Evolutionary conservation across 495 filamentous ascomycete genomes (phyloP).

Genomic region (Neurospora sp.): DNA sequence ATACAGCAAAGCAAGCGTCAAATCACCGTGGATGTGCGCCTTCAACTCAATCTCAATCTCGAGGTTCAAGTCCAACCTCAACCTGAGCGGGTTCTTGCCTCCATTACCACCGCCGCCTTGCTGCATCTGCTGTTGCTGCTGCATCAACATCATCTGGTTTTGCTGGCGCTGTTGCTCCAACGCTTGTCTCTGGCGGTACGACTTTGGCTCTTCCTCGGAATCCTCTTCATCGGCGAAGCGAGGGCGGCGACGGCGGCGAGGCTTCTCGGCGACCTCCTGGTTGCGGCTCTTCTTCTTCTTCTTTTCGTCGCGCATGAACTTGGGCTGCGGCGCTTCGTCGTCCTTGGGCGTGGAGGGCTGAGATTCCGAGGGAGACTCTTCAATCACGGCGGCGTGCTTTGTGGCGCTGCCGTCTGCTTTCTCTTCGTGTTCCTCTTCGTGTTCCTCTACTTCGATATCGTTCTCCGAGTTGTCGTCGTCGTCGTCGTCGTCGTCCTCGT

Average conservation of each 20-base stretch:
- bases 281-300: slow-evolving; percentile 3
- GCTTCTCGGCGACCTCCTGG: slow-evolving; percentile 10
- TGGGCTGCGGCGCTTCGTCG: slow-evolving; percentile 24
- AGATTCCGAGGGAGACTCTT: slow-evolving; percentile 8
- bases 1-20: slow-evolving; percentile 77
- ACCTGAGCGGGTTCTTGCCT: slow-evolving; percentile 59
- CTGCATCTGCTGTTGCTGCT: slow-evolving; percentile 13
- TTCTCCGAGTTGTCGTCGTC: slow-evolving; percentile 3
- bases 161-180: slow-evolving; percentile 12
- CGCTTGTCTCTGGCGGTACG: slow-evolving; percentile 17
- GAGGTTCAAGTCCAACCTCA: slow-evolving; percentile 76
- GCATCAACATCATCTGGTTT: slow-evolving; percentile 15
- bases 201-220: slow-evolving; percentile 1
- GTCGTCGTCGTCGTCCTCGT: slow-evolving; percentile 6
- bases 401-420: slow-evolving; percentile 6
- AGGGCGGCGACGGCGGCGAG: slow-evolving; percentile 6
- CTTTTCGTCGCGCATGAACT: slow-evolving; percentile 23
- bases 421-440: slow-evolving; percentile 22
- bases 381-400: neutral
- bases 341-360: slow-evolving; percentile 25
- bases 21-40: slow-evolving; percentile 85
- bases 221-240: slow-evolving; percentile 3
- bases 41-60: slow-evolving; percentile 86
- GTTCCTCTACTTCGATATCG: slow-evolving; percentile 8
- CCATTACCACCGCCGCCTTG: slow-evolving; percentile 29